Conservation (phyloP, 352 stramenopile genomes). For the Globisporangium uncinulatum region DNA sequence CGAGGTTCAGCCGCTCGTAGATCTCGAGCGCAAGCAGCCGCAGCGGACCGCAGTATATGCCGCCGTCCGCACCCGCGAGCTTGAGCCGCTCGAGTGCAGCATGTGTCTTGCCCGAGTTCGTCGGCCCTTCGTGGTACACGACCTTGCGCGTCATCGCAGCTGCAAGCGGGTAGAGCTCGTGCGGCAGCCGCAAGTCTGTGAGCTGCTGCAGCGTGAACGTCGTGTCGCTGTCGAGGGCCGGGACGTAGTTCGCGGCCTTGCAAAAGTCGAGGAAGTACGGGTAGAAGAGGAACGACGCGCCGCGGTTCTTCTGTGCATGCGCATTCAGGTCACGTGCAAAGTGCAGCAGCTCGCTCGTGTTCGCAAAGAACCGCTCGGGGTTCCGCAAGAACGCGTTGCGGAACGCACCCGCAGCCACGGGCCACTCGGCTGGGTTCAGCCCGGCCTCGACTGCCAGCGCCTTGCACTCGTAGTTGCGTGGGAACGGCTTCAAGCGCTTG, state of each 20-base stretch:
- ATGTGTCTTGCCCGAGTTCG: slow-evolving; percentile 97
- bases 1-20: slow-evolving; percentile 92
- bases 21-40: slow-evolving; percentile 93
- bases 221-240: slow-evolving; percentile 23
- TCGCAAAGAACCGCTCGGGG: slow-evolving; percentile 48
- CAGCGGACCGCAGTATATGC: slow-evolving; percentile 94
- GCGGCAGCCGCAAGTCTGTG: slow-evolving; percentile 66
- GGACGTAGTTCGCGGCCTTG: slow-evolving; percentile 31
- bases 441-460: slow-evolving; percentile 59
- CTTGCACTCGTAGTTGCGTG: slow-evolving; percentile 65
- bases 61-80: slow-evolving; percentile 70
- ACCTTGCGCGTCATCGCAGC: slow-evolving; percentile 79
- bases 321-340: slow-evolving; percentile 47
- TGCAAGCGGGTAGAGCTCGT: slow-evolving; percentile 82
- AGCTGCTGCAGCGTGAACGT: slow-evolving; percentile 59
- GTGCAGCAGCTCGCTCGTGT: slow-evolving; percentile 46
- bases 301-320: slow-evolving; percentile 34
- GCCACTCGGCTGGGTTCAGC: slow-evolving; percentile 60
- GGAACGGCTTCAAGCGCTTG: slow-evolving; percentile 46
- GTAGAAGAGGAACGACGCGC: slow-evolving; percentile 64
- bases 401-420: slow-evolving; percentile 47
- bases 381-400: slow-evolving; percentile 52
- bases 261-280: slow-evolving; percentile 67
- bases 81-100: slow-evolving; percentile 92
- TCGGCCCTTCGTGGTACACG: slow-evolving; percentile 92